Evolutionary conservation across 768 basidiomycete genomes (phyloP).

Genomic region (Serpula lacrymans): DNA sequence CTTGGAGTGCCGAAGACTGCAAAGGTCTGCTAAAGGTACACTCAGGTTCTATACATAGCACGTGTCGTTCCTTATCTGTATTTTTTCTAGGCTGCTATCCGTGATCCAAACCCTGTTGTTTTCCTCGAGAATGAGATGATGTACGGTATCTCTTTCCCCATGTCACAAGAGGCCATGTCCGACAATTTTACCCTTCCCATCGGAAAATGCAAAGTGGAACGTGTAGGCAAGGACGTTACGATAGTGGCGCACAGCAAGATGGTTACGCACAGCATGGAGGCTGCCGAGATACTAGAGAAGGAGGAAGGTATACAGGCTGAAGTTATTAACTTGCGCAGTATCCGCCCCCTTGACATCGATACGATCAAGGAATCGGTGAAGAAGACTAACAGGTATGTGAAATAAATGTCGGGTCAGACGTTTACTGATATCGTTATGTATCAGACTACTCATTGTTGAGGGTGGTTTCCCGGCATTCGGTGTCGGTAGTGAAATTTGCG

Average conservation of each 20-base stretch:
- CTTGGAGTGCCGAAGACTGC: slow-evolving; percentile 99
- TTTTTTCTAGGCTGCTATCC: slow-evolving; percentile 83
- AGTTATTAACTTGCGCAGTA: slow-evolving; percentile 94
- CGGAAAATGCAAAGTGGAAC: slow-evolving; percentile 96
- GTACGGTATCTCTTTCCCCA: slow-evolving; percentile 96
- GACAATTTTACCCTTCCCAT: slow-evolving; percentile 95
- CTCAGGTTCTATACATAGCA: slow-evolving; percentile 1
- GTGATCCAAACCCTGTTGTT: slow-evolving; percentile 97
- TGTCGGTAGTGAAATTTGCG: slow-evolving; percentile 97
- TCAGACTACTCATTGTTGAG: slow-evolving; percentile 87
- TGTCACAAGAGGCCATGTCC: slow-evolving; percentile 93
- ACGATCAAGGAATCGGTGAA: slow-evolving; percentile 97
- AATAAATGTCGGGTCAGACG: too few species aligned
- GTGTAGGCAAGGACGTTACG: slow-evolving; percentile 88
- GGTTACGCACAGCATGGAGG: slow-evolving; percentile 93
- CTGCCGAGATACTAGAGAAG: slow-evolving; percentile 89
- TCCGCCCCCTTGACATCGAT: slow-evolving; percentile 95
- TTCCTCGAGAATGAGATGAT: slow-evolving; percentile 99
- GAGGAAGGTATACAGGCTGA: slow-evolving; percentile 98
- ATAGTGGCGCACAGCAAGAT: slow-evolving; percentile 98
- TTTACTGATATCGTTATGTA: slow-evolving; percentile 7
- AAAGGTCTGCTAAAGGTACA: slow-evolving; percentile 93
- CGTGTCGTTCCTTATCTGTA: background rate
- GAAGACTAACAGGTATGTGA: slow-evolving; percentile 91
- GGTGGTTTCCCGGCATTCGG: slow-evolving; percentile 99